A percentile compares a stretch with the other conserved stretches of the same genome.
Conservation (phyloP, 108 stramenopile species). For the Nannochloropsis gaditana region DNA sequence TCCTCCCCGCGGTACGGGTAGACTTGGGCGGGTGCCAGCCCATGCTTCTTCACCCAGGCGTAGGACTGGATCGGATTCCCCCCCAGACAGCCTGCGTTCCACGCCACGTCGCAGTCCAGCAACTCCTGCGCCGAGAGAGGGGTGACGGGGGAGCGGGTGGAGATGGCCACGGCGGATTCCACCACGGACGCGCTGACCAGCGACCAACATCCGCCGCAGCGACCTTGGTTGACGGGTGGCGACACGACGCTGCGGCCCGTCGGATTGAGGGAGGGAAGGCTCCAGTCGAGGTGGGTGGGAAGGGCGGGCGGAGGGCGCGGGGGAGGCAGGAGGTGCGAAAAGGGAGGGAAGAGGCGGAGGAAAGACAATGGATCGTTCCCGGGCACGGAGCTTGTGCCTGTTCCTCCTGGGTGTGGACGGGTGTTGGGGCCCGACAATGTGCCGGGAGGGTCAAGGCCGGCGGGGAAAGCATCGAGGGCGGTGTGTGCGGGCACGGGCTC, state of each 20-base stretch:
- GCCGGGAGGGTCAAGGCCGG: no score
- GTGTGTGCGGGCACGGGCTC: no score
- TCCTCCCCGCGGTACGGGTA: conserved; percentile 4
- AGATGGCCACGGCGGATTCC: not conserved
- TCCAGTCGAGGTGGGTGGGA: not conserved
- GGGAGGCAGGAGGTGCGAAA: not conserved
- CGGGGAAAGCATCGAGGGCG: no score
- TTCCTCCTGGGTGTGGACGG: not conserved
- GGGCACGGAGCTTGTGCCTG: not conserved
- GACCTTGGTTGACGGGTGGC: not conserved
- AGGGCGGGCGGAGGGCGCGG: not conserved
- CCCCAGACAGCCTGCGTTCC: conserved; percentile 21
- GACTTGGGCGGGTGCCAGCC: not conserved
- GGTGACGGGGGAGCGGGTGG: not conserved
- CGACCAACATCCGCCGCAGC: conserved; percentile 1
- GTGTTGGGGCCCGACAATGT: no score
- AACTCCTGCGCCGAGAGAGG: conserved; percentile 11
- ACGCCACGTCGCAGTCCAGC: not conserved
- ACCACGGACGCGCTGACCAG: not conserved
- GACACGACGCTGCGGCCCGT: not conserved
- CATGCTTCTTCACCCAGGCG: not conserved
- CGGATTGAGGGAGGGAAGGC: not conserved
- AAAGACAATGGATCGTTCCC: not conserved
- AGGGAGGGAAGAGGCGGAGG: not conserved
- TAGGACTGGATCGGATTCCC: not conserved